phyloP scores from a whole-genome alignment of 768 basidiomycete genomes.

The Hygrocybe coccinea region DNA sequence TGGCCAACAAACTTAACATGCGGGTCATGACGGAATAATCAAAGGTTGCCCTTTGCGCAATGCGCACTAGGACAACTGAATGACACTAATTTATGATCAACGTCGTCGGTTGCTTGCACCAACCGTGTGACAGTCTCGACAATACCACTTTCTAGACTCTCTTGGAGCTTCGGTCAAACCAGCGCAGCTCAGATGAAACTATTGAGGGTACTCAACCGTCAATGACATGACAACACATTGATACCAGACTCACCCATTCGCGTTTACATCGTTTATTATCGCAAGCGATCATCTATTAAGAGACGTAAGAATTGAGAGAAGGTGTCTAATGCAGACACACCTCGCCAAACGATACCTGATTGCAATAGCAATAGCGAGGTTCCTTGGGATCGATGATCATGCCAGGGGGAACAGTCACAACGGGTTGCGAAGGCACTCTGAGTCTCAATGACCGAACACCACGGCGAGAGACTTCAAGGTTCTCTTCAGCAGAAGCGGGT shows the following conservation, averaged over 20 bases:
- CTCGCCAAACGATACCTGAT: constrained; percentile 74
- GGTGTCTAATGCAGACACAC: constrained; percentile 35
- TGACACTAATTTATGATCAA: constrained; percentile 1
- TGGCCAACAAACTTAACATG: constrained; percentile 77
- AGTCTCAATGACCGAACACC: constrained; percentile 28
- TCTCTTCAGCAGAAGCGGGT: constrained; percentile 17
- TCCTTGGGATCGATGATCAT: constrained; percentile 42
- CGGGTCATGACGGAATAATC: constrained; percentile 22
- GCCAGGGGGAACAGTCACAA: constrained; percentile 14
- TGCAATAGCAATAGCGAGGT: constrained; percentile 74
- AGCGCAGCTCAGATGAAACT: constrained; percentile 75
- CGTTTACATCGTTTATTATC: constrained; percentile 63
- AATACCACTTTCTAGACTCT: constrained; percentile 62
- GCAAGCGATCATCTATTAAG: constrained; percentile 77
- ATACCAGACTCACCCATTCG: constrained; percentile 69
- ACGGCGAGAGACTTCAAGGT: background rate
- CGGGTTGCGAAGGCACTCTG: constrained; percentile 31
- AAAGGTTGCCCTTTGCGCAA: background rate
- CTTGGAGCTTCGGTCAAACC: constrained; percentile 55
- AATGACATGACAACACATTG: background rate
- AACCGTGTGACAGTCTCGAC: constrained; percentile 51
- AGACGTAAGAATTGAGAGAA: constrained; percentile 9
- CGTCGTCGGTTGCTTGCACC: constrained; percentile 33
- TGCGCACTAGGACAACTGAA: background rate
- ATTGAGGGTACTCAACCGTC: constrained; percentile 1